Percentiles rank a stretch among this genome's conserved stretches.
phyloP scores from a whole-genome alignment of 2,329 filamentous ascomycete species.

The Dactylellina haptotyla region DNA sequence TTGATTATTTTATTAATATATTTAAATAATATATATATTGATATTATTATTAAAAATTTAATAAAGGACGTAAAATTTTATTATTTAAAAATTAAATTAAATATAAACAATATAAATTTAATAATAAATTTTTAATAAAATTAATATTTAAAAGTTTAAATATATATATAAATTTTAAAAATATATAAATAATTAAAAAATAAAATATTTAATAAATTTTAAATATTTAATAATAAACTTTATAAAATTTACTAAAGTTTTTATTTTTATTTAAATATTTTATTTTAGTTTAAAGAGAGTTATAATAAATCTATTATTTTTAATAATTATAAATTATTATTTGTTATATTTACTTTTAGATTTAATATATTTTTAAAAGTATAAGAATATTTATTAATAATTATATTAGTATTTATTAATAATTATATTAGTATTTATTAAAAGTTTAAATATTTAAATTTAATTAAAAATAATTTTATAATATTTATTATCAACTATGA shows the following conservation, averaged over 20 bases:
- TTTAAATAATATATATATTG: background rate
- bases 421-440: background rate
- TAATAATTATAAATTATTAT: constrained; percentile 4
- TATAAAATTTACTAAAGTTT: background rate
- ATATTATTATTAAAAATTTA: background rate
- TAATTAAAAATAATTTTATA: background rate
- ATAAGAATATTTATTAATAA: background rate
- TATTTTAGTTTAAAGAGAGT: background rate
- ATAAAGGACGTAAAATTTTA: background rate
- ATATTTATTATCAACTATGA: background rate
- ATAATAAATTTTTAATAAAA: background rate
- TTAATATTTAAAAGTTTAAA: background rate
- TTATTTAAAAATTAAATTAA: background rate
- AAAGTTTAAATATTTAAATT: background rate
- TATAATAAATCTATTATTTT: background rate
- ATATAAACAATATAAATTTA: background rate
- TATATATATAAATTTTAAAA: too few species aligned
- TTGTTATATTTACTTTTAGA: background rate
- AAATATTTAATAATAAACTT: too few species aligned
- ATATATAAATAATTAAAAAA: background rate
- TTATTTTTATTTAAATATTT: background rate
- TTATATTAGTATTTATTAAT: constrained; percentile 2
- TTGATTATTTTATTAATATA: background rate
- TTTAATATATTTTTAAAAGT: background rate
- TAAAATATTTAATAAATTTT: background rate